Evolutionary conservation across 208 protist species (phyloP).

Genomic region (Acanthamoeba culbertsoni): DNA sequence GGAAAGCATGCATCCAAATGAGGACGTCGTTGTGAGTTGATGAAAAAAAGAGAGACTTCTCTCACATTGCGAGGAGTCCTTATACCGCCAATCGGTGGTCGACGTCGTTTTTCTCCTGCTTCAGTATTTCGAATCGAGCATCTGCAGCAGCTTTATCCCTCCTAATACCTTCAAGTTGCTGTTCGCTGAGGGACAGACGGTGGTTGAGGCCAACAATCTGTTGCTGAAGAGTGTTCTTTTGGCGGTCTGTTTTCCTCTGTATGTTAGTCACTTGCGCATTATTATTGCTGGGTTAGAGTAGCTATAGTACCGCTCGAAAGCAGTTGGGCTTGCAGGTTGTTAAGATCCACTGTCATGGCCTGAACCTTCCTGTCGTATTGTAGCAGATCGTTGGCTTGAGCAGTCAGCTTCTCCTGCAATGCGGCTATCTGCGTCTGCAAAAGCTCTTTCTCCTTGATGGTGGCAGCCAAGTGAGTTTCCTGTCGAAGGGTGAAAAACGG

Average conservation of each 20-base stretch:
- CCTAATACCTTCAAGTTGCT: conserved; percentile 9
- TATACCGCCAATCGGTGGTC: background rate
- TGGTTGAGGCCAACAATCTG: conserved; percentile 26
- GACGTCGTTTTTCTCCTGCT: background rate
- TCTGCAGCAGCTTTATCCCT: background rate
- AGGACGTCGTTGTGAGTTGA: background rate
- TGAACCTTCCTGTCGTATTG: background rate
- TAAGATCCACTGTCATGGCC: conserved; percentile 4
- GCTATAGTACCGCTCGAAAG: background rate
- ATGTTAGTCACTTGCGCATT: background rate
- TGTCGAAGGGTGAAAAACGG: background rate
- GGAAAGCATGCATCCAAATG: background rate
- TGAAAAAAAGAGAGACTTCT: background rate
- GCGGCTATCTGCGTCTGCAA: background rate
- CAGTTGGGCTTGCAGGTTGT: background rate
- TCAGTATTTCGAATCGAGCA: background rate
- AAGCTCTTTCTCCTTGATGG: background rate
- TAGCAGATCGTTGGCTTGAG: background rate
- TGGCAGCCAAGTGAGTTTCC: background rate
- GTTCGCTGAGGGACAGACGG: conserved; percentile 18
- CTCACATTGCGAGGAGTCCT: background rate
- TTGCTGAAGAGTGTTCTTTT: background rate
- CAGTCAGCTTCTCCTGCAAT: background rate
- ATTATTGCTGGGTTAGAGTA: background rate
- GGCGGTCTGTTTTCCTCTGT: background rate